Percentiles rank a stretch among this genome's conserved stretches.
Conservation (phyloP, 2,329 filamentous ascomycete species). For the Aspergillus texensis region DNA sequence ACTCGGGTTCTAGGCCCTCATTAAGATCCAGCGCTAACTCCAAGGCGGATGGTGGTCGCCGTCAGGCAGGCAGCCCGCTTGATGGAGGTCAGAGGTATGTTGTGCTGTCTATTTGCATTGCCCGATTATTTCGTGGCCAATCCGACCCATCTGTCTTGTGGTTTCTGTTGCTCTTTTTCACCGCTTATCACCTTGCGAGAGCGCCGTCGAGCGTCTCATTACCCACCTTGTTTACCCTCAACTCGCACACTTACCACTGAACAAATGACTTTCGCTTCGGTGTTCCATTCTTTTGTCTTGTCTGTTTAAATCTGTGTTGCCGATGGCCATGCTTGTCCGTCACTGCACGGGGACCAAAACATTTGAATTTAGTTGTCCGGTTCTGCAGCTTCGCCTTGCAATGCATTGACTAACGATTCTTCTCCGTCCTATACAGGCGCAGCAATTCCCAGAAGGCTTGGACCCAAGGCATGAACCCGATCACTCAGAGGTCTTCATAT, state of each 20-base stretch:
- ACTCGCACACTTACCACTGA: background rate
- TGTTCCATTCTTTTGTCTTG: background rate
- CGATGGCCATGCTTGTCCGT: background rate
- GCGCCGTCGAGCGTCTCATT: conserved; percentile 1
- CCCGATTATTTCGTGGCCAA: conserved; percentile 11
- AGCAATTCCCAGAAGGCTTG: conserved; percentile 62
- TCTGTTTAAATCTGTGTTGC: background rate
- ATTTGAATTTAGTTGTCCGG: background rate
- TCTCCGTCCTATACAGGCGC: conserved; percentile 40
- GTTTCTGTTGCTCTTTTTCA: conserved; percentile 10
- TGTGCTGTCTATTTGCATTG: conserved; percentile 12
- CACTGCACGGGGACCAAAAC: background rate
- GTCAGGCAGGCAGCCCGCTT: conserved; percentile 58
- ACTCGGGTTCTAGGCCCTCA: conserved; percentile 44
- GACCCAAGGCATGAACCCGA: conserved; percentile 63
- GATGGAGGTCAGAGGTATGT: conserved; percentile 59
- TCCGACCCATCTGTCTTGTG: background rate
- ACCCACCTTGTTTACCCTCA: conserved; percentile 3
- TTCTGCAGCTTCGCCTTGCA: background rate
- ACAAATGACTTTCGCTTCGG: background rate
- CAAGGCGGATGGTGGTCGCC: conserved; percentile 58
- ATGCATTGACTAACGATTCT: conserved; percentile 25
- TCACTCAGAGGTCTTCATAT: conserved; percentile 58
- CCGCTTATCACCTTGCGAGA: conserved; percentile 15
- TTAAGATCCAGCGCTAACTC: conserved; percentile 54